Percentiles rank a stretch among this genome's conserved stretches.
Conservation (phyloP, 495 filamentous ascomycete genomes). For the Neurospora pannonica region DNA sequence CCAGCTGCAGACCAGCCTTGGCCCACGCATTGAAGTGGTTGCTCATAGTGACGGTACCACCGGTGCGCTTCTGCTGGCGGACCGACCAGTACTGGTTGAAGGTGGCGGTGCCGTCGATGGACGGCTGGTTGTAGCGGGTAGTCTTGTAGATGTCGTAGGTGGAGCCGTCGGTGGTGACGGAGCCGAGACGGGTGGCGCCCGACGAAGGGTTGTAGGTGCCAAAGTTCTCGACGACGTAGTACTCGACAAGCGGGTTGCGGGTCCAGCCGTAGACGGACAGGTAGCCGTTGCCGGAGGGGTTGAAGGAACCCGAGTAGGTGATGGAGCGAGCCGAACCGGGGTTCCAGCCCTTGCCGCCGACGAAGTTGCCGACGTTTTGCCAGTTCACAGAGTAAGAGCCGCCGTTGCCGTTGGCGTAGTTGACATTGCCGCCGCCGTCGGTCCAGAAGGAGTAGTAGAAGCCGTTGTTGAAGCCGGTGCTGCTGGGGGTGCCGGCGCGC, state of each 20-base stretch:
- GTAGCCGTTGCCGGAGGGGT: conserved; percentile 42
- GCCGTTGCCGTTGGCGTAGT: conserved; percentile 43
- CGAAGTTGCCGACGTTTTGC: conserved; percentile 46
- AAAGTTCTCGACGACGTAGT: conserved; percentile 51
- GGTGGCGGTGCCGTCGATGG: conserved; percentile 45
- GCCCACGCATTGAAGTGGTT: conserved; percentile 56
- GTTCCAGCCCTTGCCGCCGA: conserved; percentile 56
- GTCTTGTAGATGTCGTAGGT: conserved; percentile 57
- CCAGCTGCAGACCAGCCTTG: conserved; percentile 37
- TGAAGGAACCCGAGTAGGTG: conserved; percentile 41
- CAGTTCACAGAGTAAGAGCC: conserved; percentile 47
- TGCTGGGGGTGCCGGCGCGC: conserved; percentile 15
- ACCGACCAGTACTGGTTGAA: conserved; percentile 53
- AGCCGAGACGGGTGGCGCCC: conserved; percentile 41
- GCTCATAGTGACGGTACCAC: conserved; percentile 33
- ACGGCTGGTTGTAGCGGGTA: conserved; percentile 49
- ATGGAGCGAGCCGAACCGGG: conserved; percentile 27
- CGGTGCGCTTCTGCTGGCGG: conserved; percentile 31
- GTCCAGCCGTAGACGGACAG: conserved; percentile 55
- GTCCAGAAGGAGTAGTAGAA: conserved; percentile 58
- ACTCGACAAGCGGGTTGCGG: conserved; percentile 45
- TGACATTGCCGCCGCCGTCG: conserved; percentile 43
- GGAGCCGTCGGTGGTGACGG: conserved; percentile 47
- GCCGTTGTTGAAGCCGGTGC: conserved; percentile 44
- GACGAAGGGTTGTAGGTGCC: conserved; percentile 47